A percentile compares a stretch with the other conserved stretches of the same genome.
These are phyloP conservation scores for Globisporangium spiculum DNA, from an alignment of 352 stramenopile species.

Conservation along the genomic window DNA sequence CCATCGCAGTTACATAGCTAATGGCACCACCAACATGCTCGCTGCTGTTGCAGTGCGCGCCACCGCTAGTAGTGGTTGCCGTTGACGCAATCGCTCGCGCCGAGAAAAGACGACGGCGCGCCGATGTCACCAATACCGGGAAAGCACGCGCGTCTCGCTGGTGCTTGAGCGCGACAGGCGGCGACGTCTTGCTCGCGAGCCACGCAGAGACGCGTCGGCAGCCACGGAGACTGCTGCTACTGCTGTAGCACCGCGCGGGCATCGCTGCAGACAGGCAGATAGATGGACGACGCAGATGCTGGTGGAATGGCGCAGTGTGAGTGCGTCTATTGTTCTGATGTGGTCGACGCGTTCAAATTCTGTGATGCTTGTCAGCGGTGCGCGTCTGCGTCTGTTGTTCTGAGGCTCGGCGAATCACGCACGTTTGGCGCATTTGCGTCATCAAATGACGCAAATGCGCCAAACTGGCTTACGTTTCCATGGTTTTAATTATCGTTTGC, in stretches of 20 bases:
- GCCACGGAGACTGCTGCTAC: background rate
- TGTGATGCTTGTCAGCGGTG: background rate
- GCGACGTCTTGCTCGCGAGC: conserved; percentile 2
- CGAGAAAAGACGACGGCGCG: background rate
- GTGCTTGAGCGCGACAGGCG: background rate
- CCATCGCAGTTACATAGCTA: background rate
- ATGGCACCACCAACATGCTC: background rate
- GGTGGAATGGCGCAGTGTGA: too few species aligned
- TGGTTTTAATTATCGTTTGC: too few species aligned
- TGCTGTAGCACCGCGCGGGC: conserved; percentile 7
- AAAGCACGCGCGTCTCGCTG: background rate
- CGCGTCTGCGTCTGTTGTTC: too few species aligned
- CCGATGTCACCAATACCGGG: background rate
- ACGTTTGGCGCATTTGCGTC: too few species aligned
- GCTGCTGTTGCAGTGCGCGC: background rate
- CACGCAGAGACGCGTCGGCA: conserved; percentile 6
- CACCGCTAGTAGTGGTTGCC: background rate
- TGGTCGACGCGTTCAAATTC: background rate
- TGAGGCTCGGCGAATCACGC: too few species aligned
- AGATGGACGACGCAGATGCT: background rate
- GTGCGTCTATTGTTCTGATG: background rate
- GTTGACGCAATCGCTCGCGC: background rate
- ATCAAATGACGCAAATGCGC: too few species aligned
- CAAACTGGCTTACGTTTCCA: too few species aligned
- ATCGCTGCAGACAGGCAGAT: conserved; percentile 1